Base-by-base conservation (phyloP, 805 yeast species). In the Spathaspora sp. region DNA sequence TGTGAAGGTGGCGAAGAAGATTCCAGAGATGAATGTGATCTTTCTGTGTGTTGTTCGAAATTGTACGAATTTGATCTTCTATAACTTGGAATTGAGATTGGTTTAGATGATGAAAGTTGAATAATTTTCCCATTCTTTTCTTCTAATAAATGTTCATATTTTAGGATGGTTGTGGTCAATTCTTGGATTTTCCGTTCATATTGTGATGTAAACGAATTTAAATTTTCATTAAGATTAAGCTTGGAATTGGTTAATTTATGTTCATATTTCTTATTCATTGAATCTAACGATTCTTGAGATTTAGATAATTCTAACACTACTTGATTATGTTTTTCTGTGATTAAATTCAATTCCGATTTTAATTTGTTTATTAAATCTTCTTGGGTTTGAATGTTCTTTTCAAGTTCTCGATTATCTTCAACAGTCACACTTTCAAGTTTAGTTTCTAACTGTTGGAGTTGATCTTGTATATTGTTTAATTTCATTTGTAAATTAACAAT, bases 131-230 rank as follows among this genome's bases (percentile, higher is more conserved):
- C 52, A 49, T 72, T 67, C 52, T 71, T 70, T 48, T 73, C 76
- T 45, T 72, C 77, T 2, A 74, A 50, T 18, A 69, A 51, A 1
- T 60, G 55, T 55, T 74, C 79, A 53, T 64, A 73, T 56, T 61
- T 67, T 11, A 63, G 51, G 1, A 72, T 55, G 5, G 64, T 58
- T 16, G 62, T 55, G 12, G 60, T 55, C 18, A 73, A 57, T 44
- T 73, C 76, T 50, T 67, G 69, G 23, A 73, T 63, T 47, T 63
- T 69, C 46, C 62, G 65, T 48, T 73, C 77, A 52, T 68, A 65
- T 31, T 62, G 70, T 1, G 54, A 55, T 4, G 62, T 57, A 35
- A 61, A 57, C 11, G 59, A 49, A 17, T 63, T 56, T 14, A 69
- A 51, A 10, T 59, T 62, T 14, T 66, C 66, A 7, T 62, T 60